A percentile compares a stretch with the other conserved stretches of the same genome.
Conservation (phyloP, 139 green algal genomes). For the Dunaliella sp. region DNA sequence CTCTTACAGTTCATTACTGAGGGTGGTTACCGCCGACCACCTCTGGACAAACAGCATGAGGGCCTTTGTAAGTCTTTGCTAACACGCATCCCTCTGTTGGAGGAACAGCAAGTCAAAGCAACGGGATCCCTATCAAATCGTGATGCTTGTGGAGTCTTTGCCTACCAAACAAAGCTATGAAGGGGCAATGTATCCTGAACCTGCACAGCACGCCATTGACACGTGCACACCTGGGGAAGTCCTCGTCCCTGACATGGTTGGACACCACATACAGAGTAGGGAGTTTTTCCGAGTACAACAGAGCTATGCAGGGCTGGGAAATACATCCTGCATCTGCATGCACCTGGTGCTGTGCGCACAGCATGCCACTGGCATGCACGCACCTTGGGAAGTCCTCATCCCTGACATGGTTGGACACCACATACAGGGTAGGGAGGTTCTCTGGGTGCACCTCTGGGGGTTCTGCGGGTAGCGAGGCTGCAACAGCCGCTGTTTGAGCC, state of each 20-base stretch:
- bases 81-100: no score
- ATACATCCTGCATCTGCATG: conserved; percentile 35
- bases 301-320: neutral
- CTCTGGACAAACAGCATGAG: no score
- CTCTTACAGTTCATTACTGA: no score
- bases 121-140: no score
- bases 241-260: neutral
- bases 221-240: neutral
- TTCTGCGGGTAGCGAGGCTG: neutral
- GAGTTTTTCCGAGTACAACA: neutral
- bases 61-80: no score
- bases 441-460: neutral
- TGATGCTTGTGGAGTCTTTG: no score
- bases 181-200: no score
- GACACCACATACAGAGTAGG: neutral
- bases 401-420: conserved; percentile 42
- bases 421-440: conserved; percentile 48
- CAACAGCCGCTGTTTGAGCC: neutral
- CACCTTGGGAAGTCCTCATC: conserved; percentile 39
- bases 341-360: neutral
- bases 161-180: no score
- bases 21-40: no score
- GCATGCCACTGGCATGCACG: no score
- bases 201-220: neutral
- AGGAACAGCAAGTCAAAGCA: no score